Evolutionary conservation across 1,139 yeast genomes (phyloP).

Genomic region (Debaryomyces nepalensis): DNA sequence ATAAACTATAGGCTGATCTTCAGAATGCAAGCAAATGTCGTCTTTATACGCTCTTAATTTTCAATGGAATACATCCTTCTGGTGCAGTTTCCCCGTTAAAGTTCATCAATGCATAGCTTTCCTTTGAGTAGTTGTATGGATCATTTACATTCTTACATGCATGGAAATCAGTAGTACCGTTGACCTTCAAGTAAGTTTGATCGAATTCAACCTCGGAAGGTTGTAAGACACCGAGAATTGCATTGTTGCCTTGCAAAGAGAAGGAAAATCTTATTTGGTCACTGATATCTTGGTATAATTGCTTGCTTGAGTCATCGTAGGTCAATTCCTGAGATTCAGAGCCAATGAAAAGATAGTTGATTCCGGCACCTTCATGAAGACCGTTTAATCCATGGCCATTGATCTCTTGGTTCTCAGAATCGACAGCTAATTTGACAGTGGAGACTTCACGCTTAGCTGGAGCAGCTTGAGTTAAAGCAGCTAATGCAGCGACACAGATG

Average conservation of each 20-base stretch:
- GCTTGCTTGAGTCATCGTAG: conserved; percentile 14
- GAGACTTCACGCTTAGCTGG: neutral
- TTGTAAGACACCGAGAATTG: conserved; percentile 18
- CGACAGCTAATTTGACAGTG: conserved; percentile 14
- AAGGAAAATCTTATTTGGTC: conserved; percentile 13
- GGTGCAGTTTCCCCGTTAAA: conserved; percentile 18
- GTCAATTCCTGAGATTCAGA: conserved; percentile 17
- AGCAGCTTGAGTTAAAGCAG: conserved; percentile 20
- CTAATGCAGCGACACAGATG: conserved; percentile 26
- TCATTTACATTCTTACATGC: conserved; percentile 50
- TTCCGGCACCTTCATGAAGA: conserved; percentile 61
- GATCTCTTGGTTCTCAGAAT: conserved; percentile 28
- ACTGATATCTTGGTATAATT: conserved; percentile 6
- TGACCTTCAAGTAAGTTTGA: conserved; percentile 30
- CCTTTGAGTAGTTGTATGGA: conserved; percentile 45
- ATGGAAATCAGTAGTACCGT: conserved; percentile 39
- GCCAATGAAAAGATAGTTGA: conserved; percentile 48
- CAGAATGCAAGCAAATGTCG: no score
- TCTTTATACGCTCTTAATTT: conserved; percentile 6
- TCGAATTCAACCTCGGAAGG: conserved; percentile 20
- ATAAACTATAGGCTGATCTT: no score
- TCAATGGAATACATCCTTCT: conserved; percentile 26
- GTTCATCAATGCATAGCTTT: conserved; percentile 29
- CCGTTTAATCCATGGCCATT: conserved; percentile 36
- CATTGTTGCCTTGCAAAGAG: conserved; percentile 7